These are phyloP conservation scores for Pichia exigua DNA, from an alignment of 805 yeast species.

Conservation along the genomic window DNA sequence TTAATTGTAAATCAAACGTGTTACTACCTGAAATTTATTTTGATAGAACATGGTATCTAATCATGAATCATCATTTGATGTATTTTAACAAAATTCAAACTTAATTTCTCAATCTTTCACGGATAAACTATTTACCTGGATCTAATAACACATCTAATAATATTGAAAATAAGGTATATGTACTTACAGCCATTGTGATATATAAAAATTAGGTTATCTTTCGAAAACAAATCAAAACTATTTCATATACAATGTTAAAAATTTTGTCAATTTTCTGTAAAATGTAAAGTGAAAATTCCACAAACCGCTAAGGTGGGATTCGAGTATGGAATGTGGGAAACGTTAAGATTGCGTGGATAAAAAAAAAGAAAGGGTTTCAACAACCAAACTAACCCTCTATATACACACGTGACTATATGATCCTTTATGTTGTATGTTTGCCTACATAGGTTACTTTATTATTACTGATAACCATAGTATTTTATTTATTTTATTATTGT, in stretches of 20 bases:
- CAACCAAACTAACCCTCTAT: not conserved
- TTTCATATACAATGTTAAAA: too few species aligned
- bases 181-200: conserved; percentile 24
- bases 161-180: not conserved
- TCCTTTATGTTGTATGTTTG: too few species aligned
- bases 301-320: not conserved
- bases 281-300: not conserved
- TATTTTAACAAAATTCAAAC: too few species aligned
- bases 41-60: too few species aligned
- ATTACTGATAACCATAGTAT: too few species aligned
- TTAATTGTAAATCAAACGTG: too few species aligned
- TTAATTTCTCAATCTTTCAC: not conserved
- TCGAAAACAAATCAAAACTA: not conserved
- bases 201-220: conserved; percentile 10
- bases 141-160: not conserved
- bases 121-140: too few species aligned
- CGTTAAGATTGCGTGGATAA: not conserved
- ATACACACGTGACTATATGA: not conserved
- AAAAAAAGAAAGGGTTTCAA: not conserved
- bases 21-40: too few species aligned
- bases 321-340: not conserved
- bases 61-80: too few species aligned
- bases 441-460: too few species aligned
- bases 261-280: not conserved
- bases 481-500: too few species aligned